Conservation (phyloP, 108 stramenopile species). For the Pseudonitzschia multiseries region DNA sequence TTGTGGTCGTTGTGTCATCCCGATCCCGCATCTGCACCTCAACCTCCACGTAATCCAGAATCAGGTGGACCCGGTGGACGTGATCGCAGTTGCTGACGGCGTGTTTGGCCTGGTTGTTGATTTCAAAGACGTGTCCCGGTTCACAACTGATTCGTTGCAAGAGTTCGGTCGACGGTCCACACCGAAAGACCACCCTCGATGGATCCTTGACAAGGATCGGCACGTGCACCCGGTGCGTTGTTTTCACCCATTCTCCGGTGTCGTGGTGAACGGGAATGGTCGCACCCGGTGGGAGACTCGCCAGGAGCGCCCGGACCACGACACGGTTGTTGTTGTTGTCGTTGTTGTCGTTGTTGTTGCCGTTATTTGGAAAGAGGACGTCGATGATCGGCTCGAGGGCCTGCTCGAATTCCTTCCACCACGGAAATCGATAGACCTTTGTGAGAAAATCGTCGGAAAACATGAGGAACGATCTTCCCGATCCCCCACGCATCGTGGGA, state of each 20-base stretch:
- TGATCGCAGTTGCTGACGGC: slow-evolving; percentile 83
- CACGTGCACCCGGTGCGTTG: slow-evolving; percentile 95
- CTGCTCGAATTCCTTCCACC: slow-evolving; percentile 66
- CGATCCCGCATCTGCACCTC: not conserved
- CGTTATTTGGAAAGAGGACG: slow-evolving; percentile 26
- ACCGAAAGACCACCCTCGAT: slow-evolving; percentile 79
- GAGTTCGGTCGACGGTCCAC: slow-evolving; percentile 64
- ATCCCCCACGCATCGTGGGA: slow-evolving; percentile 98
- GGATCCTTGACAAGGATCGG: slow-evolving; percentile 81
- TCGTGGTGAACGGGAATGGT: slow-evolving; percentile 98
- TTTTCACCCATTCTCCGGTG: slow-evolving; percentile 94
- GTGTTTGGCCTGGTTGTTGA: slow-evolving; percentile 98
- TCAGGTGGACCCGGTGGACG: slow-evolving; percentile 87
- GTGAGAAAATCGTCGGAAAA: slow-evolving; percentile 97
- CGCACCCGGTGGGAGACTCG: slow-evolving; percentile 90
- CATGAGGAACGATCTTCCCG: slow-evolving; percentile 89
- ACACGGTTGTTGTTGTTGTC: slow-evolving; percentile 23
- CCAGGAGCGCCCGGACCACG: slow-evolving; percentile 91
- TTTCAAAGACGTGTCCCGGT: slow-evolving; percentile 94
- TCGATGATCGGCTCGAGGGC: slow-evolving; percentile 84
- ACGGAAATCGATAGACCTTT: slow-evolving; percentile 87
- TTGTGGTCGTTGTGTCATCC: not conserved
- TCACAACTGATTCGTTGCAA: slow-evolving; percentile 80
- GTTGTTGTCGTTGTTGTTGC: slow-evolving; percentile 24
- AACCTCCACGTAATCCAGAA: slow-evolving; percentile 89